A percentile compares a stretch with the other conserved stretches of the same genome.
Evolutionary conservation across 2,329 filamentous ascomycete genomes (phyloP).

Genomic region (Cytospora chrysosperma): DNA sequence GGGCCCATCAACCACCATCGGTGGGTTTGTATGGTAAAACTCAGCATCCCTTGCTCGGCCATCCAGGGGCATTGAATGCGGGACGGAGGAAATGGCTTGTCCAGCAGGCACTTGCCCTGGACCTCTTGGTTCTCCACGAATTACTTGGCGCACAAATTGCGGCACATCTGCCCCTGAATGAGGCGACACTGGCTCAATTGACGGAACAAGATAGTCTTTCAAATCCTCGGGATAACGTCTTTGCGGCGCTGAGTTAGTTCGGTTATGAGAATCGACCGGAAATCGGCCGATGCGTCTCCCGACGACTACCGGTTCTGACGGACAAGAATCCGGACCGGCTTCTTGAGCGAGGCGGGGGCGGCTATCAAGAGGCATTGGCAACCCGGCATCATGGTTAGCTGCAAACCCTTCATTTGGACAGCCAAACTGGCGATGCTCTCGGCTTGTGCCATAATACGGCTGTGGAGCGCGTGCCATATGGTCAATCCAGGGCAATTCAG

Average conservation of each 20-base stretch:
- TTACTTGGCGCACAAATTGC: slow-evolving; percentile 14
- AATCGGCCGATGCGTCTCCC: slow-evolving; percentile 18
- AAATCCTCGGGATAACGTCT: slow-evolving; percentile 31
- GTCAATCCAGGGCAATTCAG: slow-evolving; percentile 13
- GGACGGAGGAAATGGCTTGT: slow-evolving; percentile 2
- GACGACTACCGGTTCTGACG: slow-evolving; percentile 15
- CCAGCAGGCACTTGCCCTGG: slow-evolving; percentile 25
- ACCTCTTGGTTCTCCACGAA: slow-evolving; percentile 13
- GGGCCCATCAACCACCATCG: background rate
- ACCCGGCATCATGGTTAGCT: slow-evolving; percentile 9
- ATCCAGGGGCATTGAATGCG: background rate
- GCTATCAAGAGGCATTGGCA: slow-evolving; percentile 2
- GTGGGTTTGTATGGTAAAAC: slow-evolving; percentile 5
- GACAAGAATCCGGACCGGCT: slow-evolving; percentile 1
- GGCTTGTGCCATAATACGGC: slow-evolving; percentile 4
- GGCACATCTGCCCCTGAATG: slow-evolving; percentile 17
- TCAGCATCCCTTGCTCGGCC: background rate
- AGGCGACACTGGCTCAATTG: slow-evolving; percentile 46
- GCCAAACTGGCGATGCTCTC: background rate
- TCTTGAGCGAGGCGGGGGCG: background rate
- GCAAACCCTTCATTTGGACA: slow-evolving; percentile 4
- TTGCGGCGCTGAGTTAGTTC: slow-evolving; percentile 17
- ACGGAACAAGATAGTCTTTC: slow-evolving; percentile 46
- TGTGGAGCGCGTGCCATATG: slow-evolving; percentile 24
- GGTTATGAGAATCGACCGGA: slow-evolving; percentile 16